Base-by-base conservation (phyloP, 371 early-diverging fungal species). In the Capniomyces stellatus region DNA sequence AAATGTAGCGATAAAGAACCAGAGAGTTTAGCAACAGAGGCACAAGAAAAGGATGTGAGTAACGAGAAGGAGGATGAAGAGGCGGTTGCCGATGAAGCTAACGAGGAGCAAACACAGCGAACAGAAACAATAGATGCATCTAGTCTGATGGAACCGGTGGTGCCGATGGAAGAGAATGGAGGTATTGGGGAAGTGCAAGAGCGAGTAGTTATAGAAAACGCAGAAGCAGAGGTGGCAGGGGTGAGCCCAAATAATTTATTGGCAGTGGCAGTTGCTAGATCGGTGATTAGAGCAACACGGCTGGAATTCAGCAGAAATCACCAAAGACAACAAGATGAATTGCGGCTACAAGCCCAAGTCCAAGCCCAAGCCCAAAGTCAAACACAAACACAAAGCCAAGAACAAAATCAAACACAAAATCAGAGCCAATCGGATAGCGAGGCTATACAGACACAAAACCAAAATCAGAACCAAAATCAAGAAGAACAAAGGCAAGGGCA, bases 231-330 rank as follows among this genome's bases (percentile, higher is more conserved):
- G 15, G 6, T 35, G 6, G 35, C 6, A 6, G 10, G 35, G 15
- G 35, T 15, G 15, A 35, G 35, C 15, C 28, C 49, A 10, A 49
- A 49, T 30, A 29, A 25, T 49, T 27, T 49, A 29, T 29, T 49
- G n/a, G 49, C 49, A n/a, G 49, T 29, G 10, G 49, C 49, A n/a
- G 49, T 49, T 3, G 49, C 49, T 27, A 2, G 49, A 4, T 49
- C 49, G n/a, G 49, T 49, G 29, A 49, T 49, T 13, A 24, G 23
- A 25, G 49, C 49, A 4, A 49, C 49, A 4, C 21, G 49, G 30
- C n/a, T n/a, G 25, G 49, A 49, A 27, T 49, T 49, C n/a, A n/a
- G n/a, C 15, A 49, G 49, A n/a, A 49, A 49, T n/a, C 25, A 30
- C n/a, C 30, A 25, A n/a, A 49, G 28, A 6, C 25, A 19, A 19